Evolutionary conservation across 192 early-diverging fungal species (phyloP), one percentile per base, ranked within the genome.

Genomic region (Umbelopsis ramanniana): DNA sequence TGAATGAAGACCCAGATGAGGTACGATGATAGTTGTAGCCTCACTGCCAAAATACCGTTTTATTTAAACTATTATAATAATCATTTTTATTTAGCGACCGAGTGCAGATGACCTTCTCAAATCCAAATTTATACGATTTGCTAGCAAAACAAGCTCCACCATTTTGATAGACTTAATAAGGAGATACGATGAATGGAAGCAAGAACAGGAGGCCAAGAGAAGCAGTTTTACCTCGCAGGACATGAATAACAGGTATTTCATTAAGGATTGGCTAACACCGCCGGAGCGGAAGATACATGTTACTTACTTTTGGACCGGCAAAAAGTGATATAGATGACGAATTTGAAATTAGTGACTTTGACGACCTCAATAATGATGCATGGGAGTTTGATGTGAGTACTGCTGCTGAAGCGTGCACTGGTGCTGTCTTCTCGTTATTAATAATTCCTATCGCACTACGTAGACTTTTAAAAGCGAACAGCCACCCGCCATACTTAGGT

Each of bases 71-170:
- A 40, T 38, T 15, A 21, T 55, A 46, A 37, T 57, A 0, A 11
- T 15, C 11, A 23, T 66, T 52, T 57, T 19, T 15, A 47, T 48
- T 46, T 71, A 95, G 92, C 87, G 97, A 29, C 94, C 93, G 2
- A 91, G 85, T 6, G 94, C 97, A 6, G 92, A 95, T 63, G 95
- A 97, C 33, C 77, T 99, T 33, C 76, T 96, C 9, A 95, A 94
- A 70, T 81, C 86, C 14, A 92, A 90, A 67, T 96, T 94, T 77
- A 90, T 95, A 26, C 86, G 84, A 38, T 82, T 60, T 54, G 79
- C 86, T n/a, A 76, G 80, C 66, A 90, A 84, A 75, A 83, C 76
- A 55, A 80, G 78, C 17, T 79, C 83, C 50, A 72, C 79, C 3
- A 66, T 86, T 4, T 77, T 95, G 12, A 79, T 84, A 22, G 90